Evolutionary conservation across 192 early-diverging fungal species (phyloP), one percentile per base, ranked within the genome.

Genomic region (Coemansia sp.): DNA sequence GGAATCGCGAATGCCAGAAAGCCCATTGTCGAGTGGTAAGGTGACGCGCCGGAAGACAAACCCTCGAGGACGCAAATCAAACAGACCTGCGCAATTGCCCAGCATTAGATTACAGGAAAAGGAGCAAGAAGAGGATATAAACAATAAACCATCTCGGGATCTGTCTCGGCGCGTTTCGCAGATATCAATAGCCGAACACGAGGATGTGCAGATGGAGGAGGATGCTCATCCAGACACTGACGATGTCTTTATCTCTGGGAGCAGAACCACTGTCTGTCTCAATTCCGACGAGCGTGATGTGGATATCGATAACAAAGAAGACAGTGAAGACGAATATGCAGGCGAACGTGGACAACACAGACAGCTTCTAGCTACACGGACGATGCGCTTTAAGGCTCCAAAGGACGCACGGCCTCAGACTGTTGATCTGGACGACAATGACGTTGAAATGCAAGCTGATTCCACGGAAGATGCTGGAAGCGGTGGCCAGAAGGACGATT

Each of bases 341-440:
- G 13, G 45, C 13, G 56, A 40, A 18, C 23, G 4, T 40, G 56
- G 39, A 58, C 37, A 40, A 19, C 32, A 59, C 7, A 58, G 74
- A 26, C 75, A 75, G 69, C 60, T 75, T 16, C 48, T 77, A 23
- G 81, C 63, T 6, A 69, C 75, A 7, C 65, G 75, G 7, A 54
- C 75, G 19, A 77, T 77, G 67, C 65, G 81, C 9, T 83, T 83
- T 21, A 77, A 70, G 61, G 75, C 81, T 9, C 81, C 81, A 23
- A 71, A 59, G 8, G 74, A 77, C 47, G 81, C 75, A n/a, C 72
- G 75, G 18, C 72, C 54, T 0, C 81, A 77, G 48, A 75, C 75
- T 0, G 77, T 63, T 21, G 81, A 83, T 43, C 60, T 72, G 13
- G 81, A 83, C 19, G 75, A 77, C 9, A 64, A 50, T 52, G 69